Conservation (phyloP, 179 eudicot genomes). For the Silene coronaria region DNA sequence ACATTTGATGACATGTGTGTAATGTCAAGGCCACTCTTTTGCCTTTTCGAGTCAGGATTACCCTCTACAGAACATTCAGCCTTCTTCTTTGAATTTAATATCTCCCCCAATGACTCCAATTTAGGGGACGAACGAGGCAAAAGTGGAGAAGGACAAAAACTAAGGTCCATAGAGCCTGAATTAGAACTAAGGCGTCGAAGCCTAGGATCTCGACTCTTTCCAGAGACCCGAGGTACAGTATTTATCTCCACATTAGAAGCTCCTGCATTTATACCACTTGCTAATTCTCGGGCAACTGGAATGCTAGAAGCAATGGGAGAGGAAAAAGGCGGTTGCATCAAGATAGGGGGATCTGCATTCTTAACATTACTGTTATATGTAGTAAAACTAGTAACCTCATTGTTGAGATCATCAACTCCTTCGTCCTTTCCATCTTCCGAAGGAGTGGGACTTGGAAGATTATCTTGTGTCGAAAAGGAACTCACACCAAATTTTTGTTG, state of each 20-base stretch:
- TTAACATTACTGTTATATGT: conserved; percentile 20
- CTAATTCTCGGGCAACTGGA: conserved; percentile 32
- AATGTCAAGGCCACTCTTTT: conserved; percentile 40
- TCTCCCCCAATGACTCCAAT: conserved; percentile 36
- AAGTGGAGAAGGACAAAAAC: conserved; percentile 29
- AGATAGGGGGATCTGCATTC: conserved; percentile 23
- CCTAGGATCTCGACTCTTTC: conserved; percentile 87
- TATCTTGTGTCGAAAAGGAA: conserved; percentile 48
- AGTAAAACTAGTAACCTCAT: conserved; percentile 60
- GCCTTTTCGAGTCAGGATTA: conserved; percentile 65
- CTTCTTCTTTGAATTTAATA: conserved; percentile 40
- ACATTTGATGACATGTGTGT: conserved; percentile 21
- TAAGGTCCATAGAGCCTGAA: conserved; percentile 32
- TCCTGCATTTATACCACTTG: conserved; percentile 27
- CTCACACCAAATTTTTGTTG: conserved; percentile 80
- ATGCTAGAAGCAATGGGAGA: conserved; percentile 25
- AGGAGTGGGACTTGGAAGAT: conserved; percentile 97
- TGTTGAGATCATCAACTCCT: conserved; percentile 50
- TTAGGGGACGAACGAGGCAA: conserved; percentile 29
- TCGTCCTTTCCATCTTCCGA: conserved; percentile 63
- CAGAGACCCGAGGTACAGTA: conserved; percentile 32
- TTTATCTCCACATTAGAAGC: conserved; percentile 28
- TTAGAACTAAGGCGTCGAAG: conserved; percentile 50
- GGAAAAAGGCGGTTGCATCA: conserved; percentile 33
- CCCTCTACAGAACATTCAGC: conserved; percentile 38